phyloP scores from a whole-genome alignment of 2,329 filamentous ascomycete species.

The Lachnellula arida region DNA sequence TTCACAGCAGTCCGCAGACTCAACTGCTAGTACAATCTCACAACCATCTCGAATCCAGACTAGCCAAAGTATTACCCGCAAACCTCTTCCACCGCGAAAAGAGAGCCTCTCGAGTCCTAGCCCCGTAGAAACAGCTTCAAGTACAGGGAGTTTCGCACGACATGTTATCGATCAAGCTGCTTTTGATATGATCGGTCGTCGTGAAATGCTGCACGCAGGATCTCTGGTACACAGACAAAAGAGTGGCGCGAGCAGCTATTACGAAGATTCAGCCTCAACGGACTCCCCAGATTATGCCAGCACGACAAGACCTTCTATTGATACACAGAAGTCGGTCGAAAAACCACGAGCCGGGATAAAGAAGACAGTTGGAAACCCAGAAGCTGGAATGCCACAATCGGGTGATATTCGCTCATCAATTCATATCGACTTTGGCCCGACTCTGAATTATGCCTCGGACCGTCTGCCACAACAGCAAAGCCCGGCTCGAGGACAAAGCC shows the following conservation, averaged over 20 bases:
- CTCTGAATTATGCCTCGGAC: slow-evolving; percentile 48
- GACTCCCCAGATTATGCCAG: slow-evolving; percentile 76
- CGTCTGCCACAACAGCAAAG: slow-evolving; percentile 12
- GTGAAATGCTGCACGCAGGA: slow-evolving; percentile 14
- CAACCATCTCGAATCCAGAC: slow-evolving; percentile 34
- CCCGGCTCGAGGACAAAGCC: slow-evolving; percentile 45
- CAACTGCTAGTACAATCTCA: slow-evolving; percentile 15
- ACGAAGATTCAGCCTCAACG: slow-evolving; percentile 60
- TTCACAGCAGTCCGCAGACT: slow-evolving; percentile 19
- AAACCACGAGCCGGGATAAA: slow-evolving; percentile 73
- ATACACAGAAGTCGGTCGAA: slow-evolving; percentile 48
- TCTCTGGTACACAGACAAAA: slow-evolving; percentile 31
- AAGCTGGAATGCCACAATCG: slow-evolving; percentile 37
- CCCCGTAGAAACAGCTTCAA: slow-evolving; percentile 36
- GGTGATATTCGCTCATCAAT: slow-evolving; percentile 38
- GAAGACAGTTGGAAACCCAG: slow-evolving; percentile 61
- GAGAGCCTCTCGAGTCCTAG: slow-evolving; percentile 36
- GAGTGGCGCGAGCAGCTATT: slow-evolving; percentile 39
- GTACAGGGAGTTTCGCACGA: slow-evolving; percentile 36
- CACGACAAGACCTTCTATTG: slow-evolving; percentile 37
- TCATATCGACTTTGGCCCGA: slow-evolving; percentile 83
- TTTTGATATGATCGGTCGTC: slow-evolving; percentile 36
- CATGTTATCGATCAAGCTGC: slow-evolving; percentile 45
- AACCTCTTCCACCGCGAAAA: slow-evolving; percentile 44
- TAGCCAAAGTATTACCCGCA: slow-evolving; percentile 43